A percentile compares a stretch with the other conserved stretches of the same genome.
Evolutionary conservation across 2,329 filamentous ascomycete genomes (phyloP).

Genomic region (Ceratocystis cacaofunesta): DNA sequence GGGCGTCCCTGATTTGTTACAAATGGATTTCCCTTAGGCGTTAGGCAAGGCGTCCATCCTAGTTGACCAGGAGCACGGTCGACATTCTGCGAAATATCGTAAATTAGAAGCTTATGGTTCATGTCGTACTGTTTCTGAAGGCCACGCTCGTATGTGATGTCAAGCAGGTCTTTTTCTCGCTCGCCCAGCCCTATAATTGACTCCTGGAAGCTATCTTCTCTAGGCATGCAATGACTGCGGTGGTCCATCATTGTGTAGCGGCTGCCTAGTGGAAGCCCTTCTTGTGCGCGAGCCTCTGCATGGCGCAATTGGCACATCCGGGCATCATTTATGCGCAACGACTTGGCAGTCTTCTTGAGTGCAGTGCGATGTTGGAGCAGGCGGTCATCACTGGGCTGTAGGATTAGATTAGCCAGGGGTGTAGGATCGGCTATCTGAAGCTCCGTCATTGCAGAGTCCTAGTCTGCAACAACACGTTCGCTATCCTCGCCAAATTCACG

Average conservation of each 20-base stretch:
- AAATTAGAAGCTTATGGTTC: slow-evolving; percentile 29
- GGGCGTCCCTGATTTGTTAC: slow-evolving; percentile 45
- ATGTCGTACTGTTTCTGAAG: slow-evolving; percentile 33
- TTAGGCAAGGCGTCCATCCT: slow-evolving; percentile 53
- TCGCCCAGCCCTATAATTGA: slow-evolving; percentile 39
- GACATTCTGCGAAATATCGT: slow-evolving; percentile 60
- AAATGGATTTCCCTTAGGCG: slow-evolving; percentile 48
- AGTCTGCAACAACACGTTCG: slow-evolving; percentile 24
- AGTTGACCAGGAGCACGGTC: slow-evolving; percentile 40
- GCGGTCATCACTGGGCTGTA: slow-evolving; percentile 39
- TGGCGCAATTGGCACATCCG: slow-evolving; percentile 45
- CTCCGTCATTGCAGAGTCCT: slow-evolving; percentile 29
- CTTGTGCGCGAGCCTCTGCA: slow-evolving; percentile 33
- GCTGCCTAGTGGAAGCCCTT: slow-evolving; percentile 32
- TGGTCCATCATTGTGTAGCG: slow-evolving; percentile 47
- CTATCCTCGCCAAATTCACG: slow-evolving; percentile 23
- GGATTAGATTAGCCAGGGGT: slow-evolving; percentile 46
- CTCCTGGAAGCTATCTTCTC: slow-evolving; percentile 38
- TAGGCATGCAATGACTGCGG: slow-evolving; percentile 33
- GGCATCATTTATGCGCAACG: slow-evolving; percentile 32
- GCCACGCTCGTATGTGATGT: slow-evolving; percentile 40
- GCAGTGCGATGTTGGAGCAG: slow-evolving; percentile 36
- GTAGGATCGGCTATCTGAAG: slow-evolving; percentile 42
- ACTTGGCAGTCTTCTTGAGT: slow-evolving; percentile 25
- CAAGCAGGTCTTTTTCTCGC: slow-evolving; percentile 51